A percentile compares a stretch with the other conserved stretches of the same genome.
phyloP scores from a whole-genome alignment of 2,329 filamentous ascomycete species.

The Verticillium klebahnii region DNA sequence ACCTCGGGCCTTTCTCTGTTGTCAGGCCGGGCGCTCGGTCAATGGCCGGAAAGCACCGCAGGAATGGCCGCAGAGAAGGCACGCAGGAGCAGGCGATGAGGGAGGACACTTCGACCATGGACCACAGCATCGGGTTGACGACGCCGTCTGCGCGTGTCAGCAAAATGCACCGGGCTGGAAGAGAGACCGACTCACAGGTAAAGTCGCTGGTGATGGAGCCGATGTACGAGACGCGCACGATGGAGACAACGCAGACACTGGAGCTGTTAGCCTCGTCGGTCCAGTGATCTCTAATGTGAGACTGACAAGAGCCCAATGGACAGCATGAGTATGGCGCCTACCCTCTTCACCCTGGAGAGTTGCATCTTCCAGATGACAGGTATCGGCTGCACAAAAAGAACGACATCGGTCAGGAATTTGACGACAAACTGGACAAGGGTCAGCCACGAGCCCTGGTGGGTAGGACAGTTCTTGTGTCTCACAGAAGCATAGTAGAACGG shows the following conservation, averaged over 20 bases:
- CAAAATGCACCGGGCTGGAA: background rate
- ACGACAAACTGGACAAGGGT: conserved; percentile 19
- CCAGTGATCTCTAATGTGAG: too few relatives aligned
- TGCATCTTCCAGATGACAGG: conserved; percentile 30
- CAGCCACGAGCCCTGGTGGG: background rate
- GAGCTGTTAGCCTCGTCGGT: background rate
- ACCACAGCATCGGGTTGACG: conserved; percentile 22
- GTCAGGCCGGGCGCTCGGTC: conserved; percentile 23
- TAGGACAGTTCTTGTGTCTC: too few relatives aligned
- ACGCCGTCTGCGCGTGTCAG: conserved; percentile 15
- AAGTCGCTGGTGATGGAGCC: conserved; percentile 16
- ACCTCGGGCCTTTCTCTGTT: background rate
- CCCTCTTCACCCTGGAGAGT: conserved; percentile 21
- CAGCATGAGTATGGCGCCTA: conserved; percentile 21
- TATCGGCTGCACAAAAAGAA: conserved; percentile 31
- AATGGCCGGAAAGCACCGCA: conserved; percentile 21
- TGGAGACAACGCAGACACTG: conserved; percentile 19
- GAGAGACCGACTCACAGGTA: conserved; percentile 15
- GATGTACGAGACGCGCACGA: conserved; percentile 21
- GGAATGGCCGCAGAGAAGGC: conserved; percentile 23
- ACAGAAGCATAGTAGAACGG: conserved; percentile 11
- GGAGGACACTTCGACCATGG: conserved; percentile 23
- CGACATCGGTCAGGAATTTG: conserved; percentile 30
- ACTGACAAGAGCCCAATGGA: conserved; percentile 21
- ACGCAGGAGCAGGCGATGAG: conserved; percentile 27